Base-by-base conservation (phyloP, 768 basidiomycete species). In the Leccinum sublutescens region DNA sequence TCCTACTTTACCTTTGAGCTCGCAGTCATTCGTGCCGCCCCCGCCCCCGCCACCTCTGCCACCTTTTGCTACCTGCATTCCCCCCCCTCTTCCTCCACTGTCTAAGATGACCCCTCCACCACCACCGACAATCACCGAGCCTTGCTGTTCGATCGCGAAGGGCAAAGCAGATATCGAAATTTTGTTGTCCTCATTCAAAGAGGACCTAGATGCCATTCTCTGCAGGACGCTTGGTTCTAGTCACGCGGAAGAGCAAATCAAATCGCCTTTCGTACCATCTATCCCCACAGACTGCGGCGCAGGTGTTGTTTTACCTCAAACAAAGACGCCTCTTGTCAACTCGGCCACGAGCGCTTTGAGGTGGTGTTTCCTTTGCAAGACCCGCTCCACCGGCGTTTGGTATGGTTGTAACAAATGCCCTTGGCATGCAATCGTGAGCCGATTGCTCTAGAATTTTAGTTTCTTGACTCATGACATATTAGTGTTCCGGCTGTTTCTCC, bases 161-260 rank as follows among this genome's bases (percentile, higher is more conserved):
- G 78, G 76, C 52, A 86, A 79, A 69, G 69, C 68, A 40, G 85
- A 87, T 55, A 70, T 88, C 7, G 73, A 77, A 56, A 52, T 61
- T 1, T 68, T 86, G 33, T 61, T 89, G 40, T 62, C 71, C 50
- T 74, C 74, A n/a, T 87, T 88, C 67, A 80, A 85, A 65, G 62
- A 68, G 10, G 80, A 85, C 55, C 71, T 89, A n/a, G 78, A 84
- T 40, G 73, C 70, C 14, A 74, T 81, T 57, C 65, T 87, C 25
- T 65, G 65, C 21, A 68, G 63, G 55, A 73, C 75, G 1, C 75
- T 82, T 53, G 76, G 75, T 33, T 2, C 62, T 19, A 49, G 58
- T 54, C 15, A 33, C 21, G 29, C 29, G n/a, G 55, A 55, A 31
- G 29, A 54, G 10, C 59, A 54, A 45, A 47, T 50, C 8, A 4